A percentile compares a stretch with the other conserved stretches of the same genome.
phyloP scores from a whole-genome alignment of 2,329 filamentous ascomycete species.

The Furcasterigmium sp. region DNA sequence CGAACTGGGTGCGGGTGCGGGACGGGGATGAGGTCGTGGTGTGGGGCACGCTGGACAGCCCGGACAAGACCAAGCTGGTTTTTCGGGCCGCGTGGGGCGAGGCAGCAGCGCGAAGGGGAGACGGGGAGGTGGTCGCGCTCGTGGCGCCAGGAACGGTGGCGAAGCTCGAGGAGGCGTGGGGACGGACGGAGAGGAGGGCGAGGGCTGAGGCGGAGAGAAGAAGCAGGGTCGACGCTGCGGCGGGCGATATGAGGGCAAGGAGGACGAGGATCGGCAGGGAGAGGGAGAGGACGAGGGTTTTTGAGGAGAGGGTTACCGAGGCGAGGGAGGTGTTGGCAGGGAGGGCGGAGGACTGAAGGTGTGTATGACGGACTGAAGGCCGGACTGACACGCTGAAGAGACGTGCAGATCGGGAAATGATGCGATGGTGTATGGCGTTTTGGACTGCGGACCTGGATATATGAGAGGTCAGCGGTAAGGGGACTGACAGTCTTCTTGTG shows the following conservation, averaged over 20 bases:
- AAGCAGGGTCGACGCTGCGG: slow-evolving; percentile 35
- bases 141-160: too few relatives aligned
- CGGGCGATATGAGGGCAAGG: slow-evolving; percentile 38
- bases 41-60: slow-evolving; percentile 46
- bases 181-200: slow-evolving; percentile 38
- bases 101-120: too few relatives aligned
- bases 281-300: slow-evolving; percentile 42
- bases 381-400: too few relatives aligned
- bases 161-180: slow-evolving; percentile 47
- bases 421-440: too few relatives aligned
- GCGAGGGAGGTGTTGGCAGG: too few relatives aligned
- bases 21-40: slow-evolving; percentile 74
- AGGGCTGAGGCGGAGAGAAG: slow-evolving; percentile 32
- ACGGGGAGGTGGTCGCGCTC: too few relatives aligned
- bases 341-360: too few relatives aligned
- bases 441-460: too few relatives aligned
- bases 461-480: too few relatives aligned
- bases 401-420: too few relatives aligned
- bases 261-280: slow-evolving; percentile 27
- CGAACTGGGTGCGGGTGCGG: slow-evolving; percentile 63
- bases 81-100: slow-evolving; percentile 55
- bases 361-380: too few relatives aligned
- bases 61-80: slow-evolving; percentile 35
- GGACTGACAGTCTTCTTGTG: too few relatives aligned
- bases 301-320: slow-evolving; percentile 42